Percentiles rank a stretch among this genome's conserved stretches.
Evolutionary conservation across 2,329 filamentous ascomycete genomes (phyloP).

Genomic region (Arthrobotrys entomopaga): DNA sequence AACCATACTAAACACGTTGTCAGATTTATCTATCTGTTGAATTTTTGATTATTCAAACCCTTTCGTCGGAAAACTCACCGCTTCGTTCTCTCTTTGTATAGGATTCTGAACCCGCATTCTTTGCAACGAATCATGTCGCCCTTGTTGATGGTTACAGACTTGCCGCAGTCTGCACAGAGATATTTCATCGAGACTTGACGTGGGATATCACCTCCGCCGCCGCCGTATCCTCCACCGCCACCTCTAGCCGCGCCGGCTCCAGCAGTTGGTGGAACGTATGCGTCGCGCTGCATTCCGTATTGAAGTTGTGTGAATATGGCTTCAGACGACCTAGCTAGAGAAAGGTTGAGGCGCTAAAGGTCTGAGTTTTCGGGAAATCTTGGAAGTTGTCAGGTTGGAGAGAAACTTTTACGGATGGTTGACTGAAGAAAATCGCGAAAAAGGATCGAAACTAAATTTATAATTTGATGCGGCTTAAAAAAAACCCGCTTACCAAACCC

Average conservation of each 20-base stretch:
- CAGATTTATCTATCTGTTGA: constrained; percentile 58
- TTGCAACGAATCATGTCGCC: constrained; percentile 86
- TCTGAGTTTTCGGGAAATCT: not conserved
- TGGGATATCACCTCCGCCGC: constrained; percentile 60
- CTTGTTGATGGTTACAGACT: constrained; percentile 77
- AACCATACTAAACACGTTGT: constrained; percentile 76
- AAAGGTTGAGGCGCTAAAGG: not conserved
- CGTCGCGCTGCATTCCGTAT: constrained; percentile 46
- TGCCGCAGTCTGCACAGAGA: constrained; percentile 85
- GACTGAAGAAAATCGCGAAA: constrained; percentile 35
- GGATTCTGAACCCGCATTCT: constrained; percentile 91
- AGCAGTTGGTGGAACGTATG: constrained; percentile 51
- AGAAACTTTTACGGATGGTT: not conserved
- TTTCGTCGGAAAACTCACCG: constrained; percentile 71
- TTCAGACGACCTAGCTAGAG: not conserved
- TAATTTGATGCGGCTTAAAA: constrained; percentile 53
- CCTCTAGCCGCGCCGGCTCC: constrained; percentile 59
- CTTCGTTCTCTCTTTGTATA: constrained; percentile 98
- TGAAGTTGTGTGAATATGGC: not conserved
- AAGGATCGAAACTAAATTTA: constrained; percentile 47
- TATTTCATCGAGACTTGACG: constrained; percentile 73
- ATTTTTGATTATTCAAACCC: constrained; percentile 22
- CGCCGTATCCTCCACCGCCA: constrained; percentile 60
- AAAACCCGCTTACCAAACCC: constrained; percentile 49
- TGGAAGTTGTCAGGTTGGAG: not conserved